These are phyloP conservation scores for Calonectria multiphialidica DNA, from an alignment of 2,329 filamentous ascomycete species.

Conservation along the genomic window DNA sequence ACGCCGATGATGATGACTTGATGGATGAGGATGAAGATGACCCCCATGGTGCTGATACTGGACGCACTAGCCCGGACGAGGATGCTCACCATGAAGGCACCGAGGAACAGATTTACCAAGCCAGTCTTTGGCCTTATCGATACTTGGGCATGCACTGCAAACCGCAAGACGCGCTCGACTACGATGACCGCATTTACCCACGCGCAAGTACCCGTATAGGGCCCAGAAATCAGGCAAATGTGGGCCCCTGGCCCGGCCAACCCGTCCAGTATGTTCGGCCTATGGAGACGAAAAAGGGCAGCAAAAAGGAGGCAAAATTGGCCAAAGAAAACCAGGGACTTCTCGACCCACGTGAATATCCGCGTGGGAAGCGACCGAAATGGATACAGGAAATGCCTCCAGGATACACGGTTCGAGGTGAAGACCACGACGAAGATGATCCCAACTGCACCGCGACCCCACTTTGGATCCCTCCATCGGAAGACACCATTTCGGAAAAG, in stretches of 20 bases:
- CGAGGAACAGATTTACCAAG: constrained; percentile 89
- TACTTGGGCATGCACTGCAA: constrained; percentile 97
- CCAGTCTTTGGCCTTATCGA: constrained; percentile 95
- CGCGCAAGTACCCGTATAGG: constrained; percentile 93
- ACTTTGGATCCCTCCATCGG: constrained; percentile 81
- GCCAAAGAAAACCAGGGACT: constrained; percentile 85
- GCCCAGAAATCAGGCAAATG: constrained; percentile 89
- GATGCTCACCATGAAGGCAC: constrained; percentile 72
- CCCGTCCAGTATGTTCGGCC: constrained; percentile 93
- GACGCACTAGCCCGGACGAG: constrained; percentile 73
- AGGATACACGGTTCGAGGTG: constrained; percentile 87
- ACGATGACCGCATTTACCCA: constrained; percentile 97
- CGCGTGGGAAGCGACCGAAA: constrained; percentile 85
- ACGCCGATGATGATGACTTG: constrained; percentile 74
- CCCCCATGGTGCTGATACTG: constrained; percentile 66
- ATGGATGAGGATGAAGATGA: constrained; percentile 80
- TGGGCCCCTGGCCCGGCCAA: constrained; percentile 86
- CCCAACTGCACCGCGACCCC: constrained; percentile 80
- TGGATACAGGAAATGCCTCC: constrained; percentile 93
- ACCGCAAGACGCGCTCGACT: constrained; percentile 94
- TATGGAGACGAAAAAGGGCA: constrained; percentile 84
- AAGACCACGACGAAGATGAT: constrained; percentile 79
- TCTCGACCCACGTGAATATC: constrained; percentile 84
- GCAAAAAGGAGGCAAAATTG: constrained; percentile 81
- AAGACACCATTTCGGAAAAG: constrained; percentile 62